Base-by-base conservation (phyloP, 495 filamentous ascomycete genomes). In the Tirmania nivea region DNA sequence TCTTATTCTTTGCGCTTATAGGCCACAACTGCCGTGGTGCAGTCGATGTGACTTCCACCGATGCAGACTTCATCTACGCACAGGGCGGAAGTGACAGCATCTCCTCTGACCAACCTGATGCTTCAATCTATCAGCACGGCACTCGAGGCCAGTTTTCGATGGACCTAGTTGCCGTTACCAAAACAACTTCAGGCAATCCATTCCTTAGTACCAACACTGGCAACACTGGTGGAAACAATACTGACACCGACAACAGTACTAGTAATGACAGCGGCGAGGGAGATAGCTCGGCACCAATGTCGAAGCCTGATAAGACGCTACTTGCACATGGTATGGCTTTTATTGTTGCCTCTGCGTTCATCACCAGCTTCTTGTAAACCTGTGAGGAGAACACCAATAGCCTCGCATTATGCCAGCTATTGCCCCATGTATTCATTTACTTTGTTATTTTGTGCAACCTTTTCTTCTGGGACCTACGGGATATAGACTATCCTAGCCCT, bases 21-120 rank as follows among this genome's bases (percentile, higher is more conserved):
- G 25, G 25, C 25, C 25, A 31, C 25, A 31, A 31, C 25, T 31
- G 25, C 25, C 25, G 25, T 31, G 25, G 7, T 31, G 25, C 2
- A 31, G 25, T 31, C 25, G 25, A 31, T 31, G 64, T 71, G 20
- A 71, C 56, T 11, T 66, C 61, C 34, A 62, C 69, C 1, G 63
- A 58, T 8, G 71, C 73, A 17, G 59, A 66, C 11, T 89, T 82
- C 76, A 81, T 94, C 56, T 80, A 72, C 60, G 80, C 79, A 1
- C 71, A 73, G 63, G 77, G 76, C 52, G 59, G 64, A 11, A 81
- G 86, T 5, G 61, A 65, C 0, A 57, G 79, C 1, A 59, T 89
- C 48, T 69, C 74, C 35, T 75, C 77, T 10, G 69, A 72, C 10
- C 71, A 70, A 52, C 45, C 58, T 3, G 65, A 63, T 8, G 75